Evolutionary conservation across 352 stramenopile genomes (phyloP), one percentile per base, ranked within the genome.

Genomic region (Thalassiosira livingstoniorum): DNA sequence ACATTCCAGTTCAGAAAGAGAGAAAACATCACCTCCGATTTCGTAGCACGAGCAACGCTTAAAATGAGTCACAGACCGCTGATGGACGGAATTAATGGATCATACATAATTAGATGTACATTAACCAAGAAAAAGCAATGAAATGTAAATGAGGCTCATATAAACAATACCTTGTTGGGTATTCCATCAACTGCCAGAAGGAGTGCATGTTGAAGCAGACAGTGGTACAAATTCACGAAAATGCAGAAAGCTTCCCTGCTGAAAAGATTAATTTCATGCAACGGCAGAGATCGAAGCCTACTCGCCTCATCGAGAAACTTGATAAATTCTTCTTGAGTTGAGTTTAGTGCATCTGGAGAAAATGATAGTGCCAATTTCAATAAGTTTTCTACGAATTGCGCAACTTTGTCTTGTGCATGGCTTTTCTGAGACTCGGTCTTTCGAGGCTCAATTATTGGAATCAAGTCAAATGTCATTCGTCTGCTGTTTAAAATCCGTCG

Each of bases 191-290:
- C 69, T 43, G 88, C 83, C 7, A 96, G 82, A 23, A 97, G 87
- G 53, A 96, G 78, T 32, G 92, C 90, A 81, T 97, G 94, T 67
- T 94, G 93, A 23, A 96, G 75, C 5, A 97, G 82, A 31, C 90
- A 91, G 75, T 97, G 94, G 73, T 97, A 96, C 13, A 96, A 60
- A 82, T 97, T 97, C 13, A 93, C 83, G 74, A 95, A 96, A 35
- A 96, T 90, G 78, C 90, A 94, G 31, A 95, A 87, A 0, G 92
- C 87, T 43, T 86, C 72, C 37, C 83, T 78, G 32, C 88, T 91
- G 25, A 74, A 82, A 18, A 88, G 74, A 80, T 96, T 89, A 5
- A 96, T 85, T 11, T 90, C 78, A 18, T 88, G 72, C 18, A 97
- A 66, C 55, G 90, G 79, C 10, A 97, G 47, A 13, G 67, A 78